phyloP scores from a whole-genome alignment of 306 rosid genomes.

The Lathyrus sativus region DNA sequence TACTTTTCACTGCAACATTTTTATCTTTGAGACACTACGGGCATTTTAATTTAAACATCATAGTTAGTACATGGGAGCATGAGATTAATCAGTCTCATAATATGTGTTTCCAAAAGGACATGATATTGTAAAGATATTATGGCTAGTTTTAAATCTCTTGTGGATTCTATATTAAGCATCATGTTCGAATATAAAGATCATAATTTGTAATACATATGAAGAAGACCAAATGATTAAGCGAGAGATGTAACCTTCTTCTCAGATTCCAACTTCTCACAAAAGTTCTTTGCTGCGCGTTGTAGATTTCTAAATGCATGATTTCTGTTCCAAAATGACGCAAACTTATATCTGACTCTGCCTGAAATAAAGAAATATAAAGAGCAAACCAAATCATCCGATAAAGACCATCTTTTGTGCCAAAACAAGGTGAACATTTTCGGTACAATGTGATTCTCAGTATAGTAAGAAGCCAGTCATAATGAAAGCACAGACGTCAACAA shows the following conservation, averaged over 20 bases:
- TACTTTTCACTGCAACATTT: background rate
- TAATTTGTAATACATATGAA: slow-evolving; percentile 5
- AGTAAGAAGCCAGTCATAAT: slow-evolving; percentile 19
- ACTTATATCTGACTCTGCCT: slow-evolving; percentile 96
- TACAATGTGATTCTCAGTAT: background rate
- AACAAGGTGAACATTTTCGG: slow-evolving; percentile 1
- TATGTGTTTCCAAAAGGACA: slow-evolving; percentile 16
- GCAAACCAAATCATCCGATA: slow-evolving; percentile 33
- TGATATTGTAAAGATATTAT: slow-evolving; percentile 6
- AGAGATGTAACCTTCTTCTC: slow-evolving; percentile 79
- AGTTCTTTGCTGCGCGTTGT: slow-evolving; percentile 69
- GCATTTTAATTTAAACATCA: background rate
- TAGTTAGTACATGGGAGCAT: slow-evolving; percentile 2
- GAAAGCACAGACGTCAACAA: slow-evolving; percentile 24
- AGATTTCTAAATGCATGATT: slow-evolving; percentile 84
- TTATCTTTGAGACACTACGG: background rate
- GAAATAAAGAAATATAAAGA: slow-evolving; percentile 50
- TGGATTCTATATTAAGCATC: slow-evolving; percentile 33
- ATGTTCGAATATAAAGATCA: slow-evolving; percentile 2
- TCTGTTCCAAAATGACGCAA: slow-evolving; percentile 99
- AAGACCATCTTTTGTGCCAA: slow-evolving; percentile 17
- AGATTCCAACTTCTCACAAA: slow-evolving; percentile 78
- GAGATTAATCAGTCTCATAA: slow-evolving; percentile 22
- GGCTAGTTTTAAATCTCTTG: slow-evolving; percentile 3
- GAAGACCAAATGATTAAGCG: slow-evolving; percentile 31